Percentiles rank a stretch among this genome's conserved stretches.
Evolutionary conservation across 1,139 yeast species (phyloP).

Genomic region (Yamadazyma kanchanaburiensis): DNA sequence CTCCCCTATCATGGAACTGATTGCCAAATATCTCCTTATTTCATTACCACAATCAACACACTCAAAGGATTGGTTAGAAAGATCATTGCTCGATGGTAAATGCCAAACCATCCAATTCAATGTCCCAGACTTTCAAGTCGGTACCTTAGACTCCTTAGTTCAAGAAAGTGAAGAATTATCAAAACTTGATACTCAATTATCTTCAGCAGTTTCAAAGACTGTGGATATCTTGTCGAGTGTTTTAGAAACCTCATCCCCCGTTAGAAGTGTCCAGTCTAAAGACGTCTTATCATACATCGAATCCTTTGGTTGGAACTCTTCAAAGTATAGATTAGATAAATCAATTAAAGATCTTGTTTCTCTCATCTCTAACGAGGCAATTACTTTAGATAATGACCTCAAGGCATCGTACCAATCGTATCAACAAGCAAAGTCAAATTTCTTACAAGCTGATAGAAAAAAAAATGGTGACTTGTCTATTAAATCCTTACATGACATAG

Average conservation of each 20-base stretch:
- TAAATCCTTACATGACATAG: constrained; percentile 85
- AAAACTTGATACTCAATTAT: constrained; percentile 75
- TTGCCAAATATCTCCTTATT: constrained; percentile 40
- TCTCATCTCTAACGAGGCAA: constrained; percentile 70
- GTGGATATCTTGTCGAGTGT: constrained; percentile 63
- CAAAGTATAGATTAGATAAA: constrained; percentile 82
- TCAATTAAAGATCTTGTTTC: constrained; percentile 74
- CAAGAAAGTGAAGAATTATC: constrained; percentile 86
- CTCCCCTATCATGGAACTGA: constrained; percentile 13
- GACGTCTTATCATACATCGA: constrained; percentile 63
- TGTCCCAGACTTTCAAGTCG: constrained; percentile 90
- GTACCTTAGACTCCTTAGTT: constrained; percentile 88
- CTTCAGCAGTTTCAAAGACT: constrained; percentile 64
- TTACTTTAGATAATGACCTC: constrained; percentile 80
- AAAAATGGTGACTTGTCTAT: constrained; percentile 92
- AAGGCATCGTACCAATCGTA: constrained; percentile 66
- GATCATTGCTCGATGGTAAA: constrained; percentile 42
- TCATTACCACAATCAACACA: constrained; percentile 52
- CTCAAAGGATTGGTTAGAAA: constrained; percentile 43
- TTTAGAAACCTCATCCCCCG: constrained; percentile 33
- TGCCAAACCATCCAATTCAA: constrained; percentile 43
- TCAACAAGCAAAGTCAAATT: constrained; percentile 77
- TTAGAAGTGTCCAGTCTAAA: constrained; percentile 39
- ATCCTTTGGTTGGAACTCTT: constrained; percentile 80
- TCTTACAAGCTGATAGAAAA: constrained; percentile 86